Conservation (phyloP, 805 yeast genomes). For the Sporopachydermia quercuum region DNA sequence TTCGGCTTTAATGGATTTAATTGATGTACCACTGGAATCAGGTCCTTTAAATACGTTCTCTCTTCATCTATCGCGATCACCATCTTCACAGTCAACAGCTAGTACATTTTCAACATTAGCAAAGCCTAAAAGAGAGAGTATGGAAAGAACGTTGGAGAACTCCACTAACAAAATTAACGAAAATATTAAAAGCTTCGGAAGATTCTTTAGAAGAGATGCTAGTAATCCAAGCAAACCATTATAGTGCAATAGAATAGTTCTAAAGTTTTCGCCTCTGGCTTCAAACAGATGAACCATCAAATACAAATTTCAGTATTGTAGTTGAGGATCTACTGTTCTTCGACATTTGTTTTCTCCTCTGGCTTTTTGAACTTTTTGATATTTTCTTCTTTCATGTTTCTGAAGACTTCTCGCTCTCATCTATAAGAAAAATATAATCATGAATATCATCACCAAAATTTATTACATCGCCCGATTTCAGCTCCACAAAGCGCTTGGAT, state of each 20-base stretch:
- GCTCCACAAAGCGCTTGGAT: slow-evolving; percentile 21
- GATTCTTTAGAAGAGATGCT: slow-evolving; percentile 31
- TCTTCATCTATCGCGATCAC: background rate
- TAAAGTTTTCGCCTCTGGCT: too few species aligned
- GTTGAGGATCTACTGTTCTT: too few species aligned
- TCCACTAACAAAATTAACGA: slow-evolving; percentile 52
- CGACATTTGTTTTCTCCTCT: too few species aligned
- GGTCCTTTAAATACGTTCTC: slow-evolving; percentile 3
- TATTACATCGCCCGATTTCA: slow-evolving; percentile 21
- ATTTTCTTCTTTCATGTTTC: background rate
- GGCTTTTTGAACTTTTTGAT: too few species aligned
- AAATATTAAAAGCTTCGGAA: slow-evolving; percentile 48
- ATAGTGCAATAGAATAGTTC: too few species aligned
- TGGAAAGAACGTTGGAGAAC: slow-evolving; percentile 23
- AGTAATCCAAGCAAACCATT: slow-evolving; percentile 5
- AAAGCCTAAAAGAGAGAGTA: background rate
- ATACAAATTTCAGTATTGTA: too few species aligned
- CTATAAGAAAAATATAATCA: background rate
- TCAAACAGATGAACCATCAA: too few species aligned
- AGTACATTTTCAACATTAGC: too few species aligned
- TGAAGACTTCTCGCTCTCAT: background rate
- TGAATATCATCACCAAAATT: slow-evolving; percentile 15
- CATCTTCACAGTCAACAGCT: background rate
- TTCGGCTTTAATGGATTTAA: slow-evolving; percentile 12
- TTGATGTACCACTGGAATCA: slow-evolving; percentile 10